Evolutionary conservation across 202 grass and related monocot genomes (phyloP).

Genomic region (Zizania palustris): DNA sequence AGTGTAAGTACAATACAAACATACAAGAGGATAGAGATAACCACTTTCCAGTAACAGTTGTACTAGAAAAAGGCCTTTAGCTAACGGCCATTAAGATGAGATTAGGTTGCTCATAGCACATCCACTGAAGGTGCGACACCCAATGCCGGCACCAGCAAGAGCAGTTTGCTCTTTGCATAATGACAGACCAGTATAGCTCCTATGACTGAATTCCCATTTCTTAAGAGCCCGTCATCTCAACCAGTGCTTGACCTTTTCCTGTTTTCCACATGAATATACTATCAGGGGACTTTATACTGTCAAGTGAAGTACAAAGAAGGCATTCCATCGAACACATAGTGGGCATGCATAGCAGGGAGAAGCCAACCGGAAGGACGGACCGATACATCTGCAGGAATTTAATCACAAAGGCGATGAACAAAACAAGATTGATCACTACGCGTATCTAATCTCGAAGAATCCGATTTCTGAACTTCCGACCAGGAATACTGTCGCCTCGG

Average conservation of each 20-base stretch:
- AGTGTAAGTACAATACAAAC: not conserved
- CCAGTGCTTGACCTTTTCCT: not conserved
- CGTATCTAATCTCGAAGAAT: not conserved
- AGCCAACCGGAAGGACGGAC: too few relatives aligned
- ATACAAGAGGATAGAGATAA: not conserved
- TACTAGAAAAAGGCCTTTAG: conserved; percentile 16
- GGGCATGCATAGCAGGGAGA: not conserved
- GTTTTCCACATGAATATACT: not conserved
- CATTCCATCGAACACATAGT: conserved; percentile 29
- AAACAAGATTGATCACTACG: not conserved
- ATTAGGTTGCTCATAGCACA: not conserved
- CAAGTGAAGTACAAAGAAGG: not conserved
- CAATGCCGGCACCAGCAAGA: conserved; percentile 11
- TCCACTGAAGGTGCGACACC: conserved; percentile 1
- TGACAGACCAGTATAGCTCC: not conserved
- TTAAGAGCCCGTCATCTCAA: not conserved
- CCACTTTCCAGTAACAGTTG: not conserved
- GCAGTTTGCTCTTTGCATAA: not conserved
- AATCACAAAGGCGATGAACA: not conserved
- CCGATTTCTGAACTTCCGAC: not conserved
- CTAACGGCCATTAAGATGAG: not conserved
- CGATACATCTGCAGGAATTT: not conserved
- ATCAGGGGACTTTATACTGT: not conserved
- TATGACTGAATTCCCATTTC: not conserved
- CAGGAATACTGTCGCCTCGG: not conserved